Conservation (phyloP, 352 stramenopile species). For the Globisporangium nunn region DNA sequence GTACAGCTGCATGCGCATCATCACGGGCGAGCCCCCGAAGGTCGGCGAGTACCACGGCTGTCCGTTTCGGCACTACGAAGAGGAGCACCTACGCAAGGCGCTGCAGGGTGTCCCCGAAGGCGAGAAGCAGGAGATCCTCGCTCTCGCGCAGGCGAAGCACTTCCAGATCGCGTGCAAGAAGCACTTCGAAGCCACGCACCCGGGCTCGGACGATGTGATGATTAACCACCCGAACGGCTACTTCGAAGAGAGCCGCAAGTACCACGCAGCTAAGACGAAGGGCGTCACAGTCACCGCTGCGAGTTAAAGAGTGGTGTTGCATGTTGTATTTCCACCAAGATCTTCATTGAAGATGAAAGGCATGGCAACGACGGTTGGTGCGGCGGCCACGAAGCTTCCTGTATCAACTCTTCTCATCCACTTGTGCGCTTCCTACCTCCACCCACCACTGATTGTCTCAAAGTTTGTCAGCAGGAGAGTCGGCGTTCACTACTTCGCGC, state of each 20-base stretch:
- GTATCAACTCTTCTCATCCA: not conserved
- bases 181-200: conserved; percentile 96
- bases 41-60: conserved; percentile 96
- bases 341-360: not conserved
- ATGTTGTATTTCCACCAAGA: not conserved
- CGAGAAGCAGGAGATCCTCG: conserved; percentile 92
- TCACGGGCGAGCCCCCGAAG: conserved; percentile 91
- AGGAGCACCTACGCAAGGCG: conserved; percentile 88
- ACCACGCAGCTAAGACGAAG: conserved; percentile 83
- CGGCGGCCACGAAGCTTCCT: not conserved
- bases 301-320: not conserved
- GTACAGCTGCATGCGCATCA: conserved; percentile 97
- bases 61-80: conserved; percentile 95
- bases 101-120: conserved; percentile 71
- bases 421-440: not conserved
- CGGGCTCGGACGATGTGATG: conserved; percentile 84
- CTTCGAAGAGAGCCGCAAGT: conserved; percentile 94
- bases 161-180: conserved; percentile 98
- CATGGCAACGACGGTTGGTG: not conserved
- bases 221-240: conserved; percentile 99
- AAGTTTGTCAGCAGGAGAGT: not conserved
- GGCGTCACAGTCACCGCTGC: conserved; percentile 35
- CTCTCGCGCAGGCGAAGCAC: conserved; percentile 88
- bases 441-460: not conserved
- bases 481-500: conserved; percentile 30